Percentiles rank a stretch among this genome's conserved stretches.
Conservation (phyloP, 176 grass and related monocot species). For the Ensete ventricosum region DNA sequence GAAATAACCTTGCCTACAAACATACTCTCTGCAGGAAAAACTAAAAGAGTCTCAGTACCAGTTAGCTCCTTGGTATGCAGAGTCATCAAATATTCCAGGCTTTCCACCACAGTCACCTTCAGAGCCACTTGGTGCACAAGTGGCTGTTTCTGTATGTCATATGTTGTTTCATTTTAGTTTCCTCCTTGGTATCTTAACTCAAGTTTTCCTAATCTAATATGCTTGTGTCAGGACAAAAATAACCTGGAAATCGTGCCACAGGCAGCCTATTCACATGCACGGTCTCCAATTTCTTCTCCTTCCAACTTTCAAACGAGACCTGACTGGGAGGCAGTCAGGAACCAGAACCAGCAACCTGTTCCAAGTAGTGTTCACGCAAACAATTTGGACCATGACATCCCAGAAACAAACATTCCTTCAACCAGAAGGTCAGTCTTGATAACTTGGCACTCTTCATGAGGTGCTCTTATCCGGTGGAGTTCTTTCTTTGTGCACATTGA, state of each 20-base stretch:
- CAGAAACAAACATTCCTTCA: constrained; percentile 34
- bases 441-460: background rate
- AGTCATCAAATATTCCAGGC: constrained; percentile 40
- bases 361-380: constrained; percentile 33
- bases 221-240: constrained; percentile 43
- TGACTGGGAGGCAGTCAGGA: constrained; percentile 40
- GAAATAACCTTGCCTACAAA: constrained; percentile 8
- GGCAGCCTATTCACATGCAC: constrained; percentile 47
- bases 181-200: background rate
- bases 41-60: constrained; percentile 83
- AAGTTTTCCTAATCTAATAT: background rate
- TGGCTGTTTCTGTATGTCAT: constrained; percentile 43
- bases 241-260: constrained; percentile 64
- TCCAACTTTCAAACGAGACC: constrained; percentile 38
- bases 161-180: constrained; percentile 11
- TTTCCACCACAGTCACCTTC: constrained; percentile 42
- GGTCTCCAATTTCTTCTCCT: constrained; percentile 73
- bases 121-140: constrained; percentile 39
- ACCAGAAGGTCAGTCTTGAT: constrained; percentile 38
- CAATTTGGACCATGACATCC: constrained; percentile 42
- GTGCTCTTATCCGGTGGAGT: background rate
- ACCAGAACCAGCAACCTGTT: constrained; percentile 42
- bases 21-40: constrained; percentile 77
- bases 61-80: constrained; percentile 55
- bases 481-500: too few relatives aligned